A percentile compares a stretch with the other conserved stretches of the same genome.
phyloP scores from a whole-genome alignment of 1,284 basidiomycete species.

The Austroboletus sp. region DNA sequence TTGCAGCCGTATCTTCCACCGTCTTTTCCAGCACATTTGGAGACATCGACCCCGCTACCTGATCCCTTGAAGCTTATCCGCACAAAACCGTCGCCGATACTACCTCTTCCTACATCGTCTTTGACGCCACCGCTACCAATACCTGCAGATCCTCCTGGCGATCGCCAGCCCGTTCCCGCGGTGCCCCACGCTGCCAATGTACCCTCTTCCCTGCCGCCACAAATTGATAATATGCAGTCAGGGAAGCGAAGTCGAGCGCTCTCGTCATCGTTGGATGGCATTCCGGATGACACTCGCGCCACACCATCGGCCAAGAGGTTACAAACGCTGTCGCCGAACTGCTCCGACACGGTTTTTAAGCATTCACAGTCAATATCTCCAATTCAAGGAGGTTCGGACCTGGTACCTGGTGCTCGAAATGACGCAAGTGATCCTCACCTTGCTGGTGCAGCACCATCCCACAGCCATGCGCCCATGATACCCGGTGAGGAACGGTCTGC shows the following conservation, averaged over 20 bases:
- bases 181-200: slow-evolving; percentile 7
- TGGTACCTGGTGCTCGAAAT: not conserved
- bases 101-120: slow-evolving; percentile 16
- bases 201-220: slow-evolving; percentile 14
- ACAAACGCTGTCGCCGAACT: slow-evolving; percentile 9
- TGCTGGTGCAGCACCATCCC: slow-evolving; percentile 1
- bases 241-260: slow-evolving; percentile 19
- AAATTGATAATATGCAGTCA: slow-evolving; percentile 3
- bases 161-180: slow-evolving; percentile 4
- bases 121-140: slow-evolving; percentile 16
- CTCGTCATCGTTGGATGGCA: slow-evolving; percentile 7
- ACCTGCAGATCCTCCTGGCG: slow-evolving; percentile 12
- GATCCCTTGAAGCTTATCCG: slow-evolving; percentile 12
- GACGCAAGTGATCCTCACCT: slow-evolving; percentile 1
- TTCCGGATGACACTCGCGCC: slow-evolving; percentile 1
- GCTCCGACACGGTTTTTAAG: not conserved
- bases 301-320: slow-evolving; percentile 18
- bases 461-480: slow-evolving; percentile 4
- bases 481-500: slow-evolving; percentile 2
- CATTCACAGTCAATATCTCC: slow-evolving; percentile 1
- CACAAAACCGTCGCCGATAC: slow-evolving; percentile 27
- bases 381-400: slow-evolving; percentile 5
- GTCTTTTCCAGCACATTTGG: slow-evolving; percentile 27
- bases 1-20: slow-evolving; percentile 29
- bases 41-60: slow-evolving; percentile 28